Evolutionary conservation across 2,329 filamentous ascomycete species (phyloP), one percentile per base, ranked within the genome.

Genomic region (Emericellopsis atlantica): DNA sequence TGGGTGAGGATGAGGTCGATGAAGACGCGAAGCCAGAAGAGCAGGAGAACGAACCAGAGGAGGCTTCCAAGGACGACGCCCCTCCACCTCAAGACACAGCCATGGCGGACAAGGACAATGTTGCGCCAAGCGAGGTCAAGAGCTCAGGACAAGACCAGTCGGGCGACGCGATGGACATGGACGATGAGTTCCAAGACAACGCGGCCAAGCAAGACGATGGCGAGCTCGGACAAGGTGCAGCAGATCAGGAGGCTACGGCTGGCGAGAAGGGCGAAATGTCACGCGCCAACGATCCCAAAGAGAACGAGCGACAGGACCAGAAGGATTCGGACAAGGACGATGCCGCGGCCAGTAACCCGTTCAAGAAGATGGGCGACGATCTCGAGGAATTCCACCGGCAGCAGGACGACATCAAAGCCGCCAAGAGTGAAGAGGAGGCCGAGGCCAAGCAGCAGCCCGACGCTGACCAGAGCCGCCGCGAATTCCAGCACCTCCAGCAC

Each of bases 301-400:
- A 40, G 16, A 40, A 40, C 5, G 65, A 71, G n/a, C 57, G 64
- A 31, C 58, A 64, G n/a, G 62, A 69, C 6, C 51, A 60, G 37
- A 12, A 29, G 9, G 55, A 64, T 23, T 56, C 61, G 32, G 66
- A 74, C 40, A 62, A 66, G 10, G 57, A 65, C 35, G 64, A 70
- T 40, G 60, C 61, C 7, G 59, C 64, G 41, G 62, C 60, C 32
- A 61, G 69, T 36, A 78, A 92, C 49, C 84, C 88, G 1, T 95
- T 95, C 70, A 92, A 92, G 64, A 93, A 95, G 54, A 75, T 98
- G 24, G 92, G 92, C 18, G 88, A 98, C 63, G 83, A 87, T 6
- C 70, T 98, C 26, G 89, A 96, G 58, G 78, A 82, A 51, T 98
- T 89, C 86, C 89, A 96, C 59, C 77, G 85, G 44, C 85, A 88